phyloP scores from a whole-genome alignment of 768 basidiomycete species.

The Leccinum sublutescens region DNA sequence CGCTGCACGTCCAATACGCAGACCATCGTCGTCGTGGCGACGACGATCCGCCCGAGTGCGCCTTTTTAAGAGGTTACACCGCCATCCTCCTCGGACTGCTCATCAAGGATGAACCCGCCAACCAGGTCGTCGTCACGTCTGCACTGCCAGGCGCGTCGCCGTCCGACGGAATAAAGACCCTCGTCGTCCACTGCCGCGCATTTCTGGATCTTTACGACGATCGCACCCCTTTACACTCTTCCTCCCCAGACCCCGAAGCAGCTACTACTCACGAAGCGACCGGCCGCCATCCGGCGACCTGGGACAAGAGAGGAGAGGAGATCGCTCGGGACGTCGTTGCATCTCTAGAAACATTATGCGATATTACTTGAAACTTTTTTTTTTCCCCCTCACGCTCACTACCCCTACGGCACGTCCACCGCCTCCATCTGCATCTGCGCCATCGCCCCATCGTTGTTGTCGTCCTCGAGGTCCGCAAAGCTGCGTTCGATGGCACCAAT shows the following conservation, averaged over 20 bases:
- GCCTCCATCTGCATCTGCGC: slow-evolving; percentile 4
- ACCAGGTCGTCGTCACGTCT: slow-evolving; percentile 34
- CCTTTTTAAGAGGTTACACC: slow-evolving; percentile 69
- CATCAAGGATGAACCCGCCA: slow-evolving; percentile 33
- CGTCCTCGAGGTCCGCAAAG: slow-evolving; percentile 53
- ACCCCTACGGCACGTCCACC: slow-evolving; percentile 20
- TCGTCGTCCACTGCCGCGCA: slow-evolving; percentile 38
- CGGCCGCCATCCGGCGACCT: slow-evolving; percentile 10
- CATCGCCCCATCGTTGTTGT: slow-evolving; percentile 23
- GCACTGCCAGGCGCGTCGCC: slow-evolving; percentile 35
- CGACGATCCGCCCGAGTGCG: slow-evolving; percentile 35
- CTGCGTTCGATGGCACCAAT: slow-evolving; percentile 65
- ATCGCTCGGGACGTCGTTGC: slow-evolving; percentile 49
- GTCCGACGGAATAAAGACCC: slow-evolving; percentile 29
- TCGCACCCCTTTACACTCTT: slow-evolving; percentile 27
- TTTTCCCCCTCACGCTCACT: background rate
- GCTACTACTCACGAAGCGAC: background rate
- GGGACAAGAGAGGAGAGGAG: slow-evolving; percentile 38
- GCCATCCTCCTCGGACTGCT: slow-evolving; percentile 68
- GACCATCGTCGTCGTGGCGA: background rate
- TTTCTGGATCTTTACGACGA: slow-evolving; percentile 44
- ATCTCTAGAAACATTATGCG: slow-evolving; percentile 43
- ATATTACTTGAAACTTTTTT: background rate
- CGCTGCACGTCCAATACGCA: slow-evolving; percentile 46
- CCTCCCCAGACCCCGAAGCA: slow-evolving; percentile 19